Evolutionary conservation across 768 basidiomycete species (phyloP).

Genomic region (Peribolospora kevripleyi): DNA sequence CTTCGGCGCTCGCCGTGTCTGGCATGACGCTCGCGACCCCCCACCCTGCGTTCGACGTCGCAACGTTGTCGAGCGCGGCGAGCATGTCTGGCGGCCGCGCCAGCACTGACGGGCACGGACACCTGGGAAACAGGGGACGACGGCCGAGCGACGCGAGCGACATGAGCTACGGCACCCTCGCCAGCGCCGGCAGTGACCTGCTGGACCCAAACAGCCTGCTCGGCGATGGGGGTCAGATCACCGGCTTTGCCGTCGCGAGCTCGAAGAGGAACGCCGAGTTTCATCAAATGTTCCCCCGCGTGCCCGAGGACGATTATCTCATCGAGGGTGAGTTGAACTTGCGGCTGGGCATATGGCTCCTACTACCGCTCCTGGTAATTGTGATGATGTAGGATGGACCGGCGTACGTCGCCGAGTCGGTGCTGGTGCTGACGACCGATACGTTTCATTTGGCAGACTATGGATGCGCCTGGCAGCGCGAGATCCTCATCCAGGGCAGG

Average conservation of each 20-base stretch:
- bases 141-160: not conserved
- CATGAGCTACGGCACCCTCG: not conserved
- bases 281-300: slow-evolving; percentile 66
- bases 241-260: slow-evolving; percentile 91
- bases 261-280: slow-evolving; percentile 86
- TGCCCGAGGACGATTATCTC: slow-evolving; percentile 87
- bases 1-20: slow-evolving; percentile 7
- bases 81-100: not conserved
- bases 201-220: not conserved
- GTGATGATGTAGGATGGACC: not conserved
- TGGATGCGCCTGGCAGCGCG: slow-evolving; percentile 84
- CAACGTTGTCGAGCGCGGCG: not conserved
- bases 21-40: slow-evolving; percentile 9
- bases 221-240: slow-evolving; percentile 22
- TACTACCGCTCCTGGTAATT: not conserved
- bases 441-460: slow-evolving; percentile 38
- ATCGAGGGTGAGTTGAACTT: slow-evolving; percentile 53
- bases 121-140: not conserved
- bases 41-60: not conserved
- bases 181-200: not conserved
- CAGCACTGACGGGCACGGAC: not conserved
- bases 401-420: not conserved
- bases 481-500: slow-evolving; percentile 87
- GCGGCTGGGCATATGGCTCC: not conserved
- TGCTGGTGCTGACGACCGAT: not conserved